Percentiles rank a stretch among this genome's conserved stretches.
Conservation (phyloP, 1,139 yeast species). For the Lizanozyma gosingica region DNA sequence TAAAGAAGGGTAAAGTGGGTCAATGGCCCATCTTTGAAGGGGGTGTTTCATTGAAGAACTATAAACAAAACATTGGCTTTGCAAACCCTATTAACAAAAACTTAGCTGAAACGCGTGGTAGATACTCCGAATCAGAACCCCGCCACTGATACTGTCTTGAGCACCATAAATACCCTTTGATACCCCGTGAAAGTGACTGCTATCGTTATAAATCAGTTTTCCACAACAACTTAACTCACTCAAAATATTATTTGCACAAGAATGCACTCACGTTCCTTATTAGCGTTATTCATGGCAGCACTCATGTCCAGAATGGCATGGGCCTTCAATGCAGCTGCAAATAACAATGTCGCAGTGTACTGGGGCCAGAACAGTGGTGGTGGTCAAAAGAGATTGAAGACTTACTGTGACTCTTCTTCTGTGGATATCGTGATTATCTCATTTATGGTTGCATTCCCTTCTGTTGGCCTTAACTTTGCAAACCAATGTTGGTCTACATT, state of each 20-base stretch:
- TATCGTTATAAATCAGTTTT: not conserved
- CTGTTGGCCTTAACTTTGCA: conserved; percentile 55
- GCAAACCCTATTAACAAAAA: too few species aligned
- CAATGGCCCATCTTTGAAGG: too few species aligned
- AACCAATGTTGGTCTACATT: conserved; percentile 50
- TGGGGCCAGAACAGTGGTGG: conserved; percentile 92
- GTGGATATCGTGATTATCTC: conserved; percentile 70
- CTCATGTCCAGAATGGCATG: not conserved
- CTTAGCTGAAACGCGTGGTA: too few species aligned
- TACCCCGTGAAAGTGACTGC: not conserved
- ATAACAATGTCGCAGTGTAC: conserved; percentile 64
- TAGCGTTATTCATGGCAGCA: not conserved
- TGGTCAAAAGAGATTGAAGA: conserved; percentile 53
- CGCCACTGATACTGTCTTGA: too few species aligned
- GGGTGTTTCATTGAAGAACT: too few species aligned
- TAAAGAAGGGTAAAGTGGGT: too few species aligned
- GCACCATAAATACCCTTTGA: not conserved
- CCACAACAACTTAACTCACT: too few species aligned
- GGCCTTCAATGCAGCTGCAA: conserved; percentile 37
- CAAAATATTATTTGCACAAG: too few species aligned
- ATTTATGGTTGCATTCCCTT: conserved; percentile 58
- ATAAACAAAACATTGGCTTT: too few species aligned
- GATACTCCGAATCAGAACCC: too few species aligned
- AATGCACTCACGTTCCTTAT: not conserved
- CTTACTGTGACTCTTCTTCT: conserved; percentile 60